These are phyloP conservation scores for Plantago elongata DNA, from an alignment of 257 asterid species.

Conservation along the genomic window DNA sequence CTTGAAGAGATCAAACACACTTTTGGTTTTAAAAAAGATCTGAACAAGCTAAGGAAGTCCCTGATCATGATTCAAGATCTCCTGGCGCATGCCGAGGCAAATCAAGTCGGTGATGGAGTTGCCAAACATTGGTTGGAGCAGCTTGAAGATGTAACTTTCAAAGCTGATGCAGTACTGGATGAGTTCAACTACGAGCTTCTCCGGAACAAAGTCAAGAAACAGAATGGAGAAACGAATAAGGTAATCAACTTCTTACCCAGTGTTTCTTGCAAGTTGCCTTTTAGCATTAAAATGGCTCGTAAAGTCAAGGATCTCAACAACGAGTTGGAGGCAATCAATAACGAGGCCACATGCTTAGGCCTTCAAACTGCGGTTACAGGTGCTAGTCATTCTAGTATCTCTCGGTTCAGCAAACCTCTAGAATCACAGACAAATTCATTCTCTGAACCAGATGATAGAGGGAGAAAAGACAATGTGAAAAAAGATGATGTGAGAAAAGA, in stretches of 20 bases:
- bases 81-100: slow-evolving; percentile 22
- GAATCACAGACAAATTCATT: background rate
- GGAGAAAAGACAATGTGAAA: background rate
- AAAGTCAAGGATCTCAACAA: slow-evolving; percentile 9
- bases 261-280: background rate
- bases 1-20: too few species aligned
- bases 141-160: slow-evolving; percentile 13
- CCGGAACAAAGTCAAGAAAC: background rate
- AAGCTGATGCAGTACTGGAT: slow-evolving; percentile 17
- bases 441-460: background rate
- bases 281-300: slow-evolving; percentile 4
- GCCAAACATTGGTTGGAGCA: slow-evolving; percentile 19
- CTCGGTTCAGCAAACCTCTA: background rate
- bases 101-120: background rate
- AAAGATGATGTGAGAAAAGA: too few species aligned
- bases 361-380: background rate
- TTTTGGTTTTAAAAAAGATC: too few species aligned
- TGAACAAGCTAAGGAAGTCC: too few species aligned
- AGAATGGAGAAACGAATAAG: background rate
- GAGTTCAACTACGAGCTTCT: slow-evolving; percentile 19
- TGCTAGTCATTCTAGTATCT: background rate
- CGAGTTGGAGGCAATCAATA: background rate
- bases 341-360: background rate
- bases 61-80: slow-evolving; percentile 1
- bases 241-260: background rate